Conservation (phyloP, 2,329 filamentous ascomycete species). For the Neonectria faginata region DNA sequence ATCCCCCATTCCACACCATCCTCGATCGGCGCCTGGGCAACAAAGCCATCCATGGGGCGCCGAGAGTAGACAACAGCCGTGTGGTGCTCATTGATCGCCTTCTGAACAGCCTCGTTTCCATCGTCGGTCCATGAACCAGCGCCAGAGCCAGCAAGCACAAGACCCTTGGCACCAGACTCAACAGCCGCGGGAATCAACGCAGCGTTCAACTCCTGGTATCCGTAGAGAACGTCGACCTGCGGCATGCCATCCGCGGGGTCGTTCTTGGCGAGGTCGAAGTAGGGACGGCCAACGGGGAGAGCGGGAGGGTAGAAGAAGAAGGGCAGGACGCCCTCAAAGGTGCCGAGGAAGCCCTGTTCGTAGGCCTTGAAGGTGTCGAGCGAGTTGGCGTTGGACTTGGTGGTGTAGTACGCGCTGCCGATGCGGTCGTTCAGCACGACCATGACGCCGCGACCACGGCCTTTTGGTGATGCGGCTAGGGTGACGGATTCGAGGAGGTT, state of each 20-base stretch:
- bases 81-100: slow-evolving; percentile 56
- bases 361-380: slow-evolving; percentile 70
- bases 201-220: slow-evolving; percentile 63
- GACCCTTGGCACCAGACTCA: slow-evolving; percentile 60
- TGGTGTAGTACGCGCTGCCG: slow-evolving; percentile 64
- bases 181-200: slow-evolving; percentile 60
- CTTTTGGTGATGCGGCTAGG: slow-evolving; percentile 59
- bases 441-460: slow-evolving; percentile 63
- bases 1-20: slow-evolving; percentile 52
- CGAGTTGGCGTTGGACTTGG: slow-evolving; percentile 71
- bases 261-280: slow-evolving; percentile 53
- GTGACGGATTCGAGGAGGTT: slow-evolving; percentile 71
- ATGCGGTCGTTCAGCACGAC: slow-evolving; percentile 72
- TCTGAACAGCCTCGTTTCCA: slow-evolving; percentile 50
- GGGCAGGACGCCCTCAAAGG: slow-evolving; percentile 67
- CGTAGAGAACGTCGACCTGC: slow-evolving; percentile 66
- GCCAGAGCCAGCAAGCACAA: slow-evolving; percentile 67
- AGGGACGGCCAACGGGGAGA: slow-evolving; percentile 57
- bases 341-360: slow-evolving; percentile 68
- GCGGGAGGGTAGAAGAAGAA: slow-evolving; percentile 69
- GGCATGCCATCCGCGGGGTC: slow-evolving; percentile 55
- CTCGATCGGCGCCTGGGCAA: slow-evolving; percentile 49
- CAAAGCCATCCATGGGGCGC: slow-evolving; percentile 60
- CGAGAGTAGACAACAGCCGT: slow-evolving; percentile 63
- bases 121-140: slow-evolving; percentile 56